A percentile compares a stretch with the other conserved stretches of the same genome.
Conservation (phyloP, 768 basidiomycete genomes). For the Naganishia kalamii region DNA sequence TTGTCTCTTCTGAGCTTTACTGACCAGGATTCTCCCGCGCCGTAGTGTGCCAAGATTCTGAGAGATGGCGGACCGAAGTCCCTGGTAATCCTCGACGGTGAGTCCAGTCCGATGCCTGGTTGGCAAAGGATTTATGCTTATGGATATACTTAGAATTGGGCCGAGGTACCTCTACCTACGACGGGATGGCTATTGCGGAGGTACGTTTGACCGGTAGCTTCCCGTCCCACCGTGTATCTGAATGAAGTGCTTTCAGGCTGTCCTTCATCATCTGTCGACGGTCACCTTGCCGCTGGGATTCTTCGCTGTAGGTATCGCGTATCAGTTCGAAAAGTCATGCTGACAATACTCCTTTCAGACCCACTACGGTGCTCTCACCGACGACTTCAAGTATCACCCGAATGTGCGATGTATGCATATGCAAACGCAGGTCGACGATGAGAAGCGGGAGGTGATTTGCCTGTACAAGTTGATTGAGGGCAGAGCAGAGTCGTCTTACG, state of each 20-base stretch:
- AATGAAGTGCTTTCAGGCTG: slow-evolving; percentile 50
- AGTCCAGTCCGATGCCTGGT: slow-evolving; percentile 29
- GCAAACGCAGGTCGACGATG: slow-evolving; percentile 87
- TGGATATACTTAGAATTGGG: slow-evolving; percentile 64
- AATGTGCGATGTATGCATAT: slow-evolving; percentile 94
- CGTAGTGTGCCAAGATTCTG: slow-evolving; percentile 76
- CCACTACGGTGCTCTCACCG: slow-evolving; percentile 90
- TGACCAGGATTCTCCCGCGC: not conserved
- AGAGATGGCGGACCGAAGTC: slow-evolving; percentile 90
- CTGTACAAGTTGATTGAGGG: slow-evolving; percentile 76
- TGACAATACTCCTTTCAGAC: slow-evolving; percentile 49
- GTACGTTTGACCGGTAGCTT: not conserved
- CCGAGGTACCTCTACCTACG: slow-evolving; percentile 90
- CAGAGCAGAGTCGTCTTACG: slow-evolving; percentile 44
- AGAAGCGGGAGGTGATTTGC: slow-evolving; percentile 82
- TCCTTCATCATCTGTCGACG: slow-evolving; percentile 87
- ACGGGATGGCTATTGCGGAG: slow-evolving; percentile 98
- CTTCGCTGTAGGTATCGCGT: slow-evolving; percentile 58
- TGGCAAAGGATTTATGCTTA: not conserved
- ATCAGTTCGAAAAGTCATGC: not conserved
- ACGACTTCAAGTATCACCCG: slow-evolving; percentile 85
- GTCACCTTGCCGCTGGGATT: slow-evolving; percentile 85
- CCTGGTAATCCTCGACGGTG: slow-evolving; percentile 88
- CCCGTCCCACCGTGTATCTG: slow-evolving; percentile 42
- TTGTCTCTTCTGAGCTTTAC: not conserved